Conservation (phyloP, 2,329 filamentous ascomycete genomes). For the Pyricularia grisea region DNA sequence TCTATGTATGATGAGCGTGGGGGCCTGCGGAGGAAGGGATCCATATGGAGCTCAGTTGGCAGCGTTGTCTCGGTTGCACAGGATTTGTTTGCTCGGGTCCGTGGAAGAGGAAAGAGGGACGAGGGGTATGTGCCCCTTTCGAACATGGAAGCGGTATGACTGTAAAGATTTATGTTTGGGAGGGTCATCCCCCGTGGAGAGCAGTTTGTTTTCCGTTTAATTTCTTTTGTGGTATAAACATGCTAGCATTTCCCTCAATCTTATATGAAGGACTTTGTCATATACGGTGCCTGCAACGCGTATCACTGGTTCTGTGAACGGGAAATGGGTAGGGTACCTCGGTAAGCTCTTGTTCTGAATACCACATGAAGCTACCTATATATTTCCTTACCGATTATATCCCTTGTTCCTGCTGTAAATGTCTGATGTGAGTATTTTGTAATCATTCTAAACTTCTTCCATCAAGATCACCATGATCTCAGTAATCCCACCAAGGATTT, state of each 20-base stretch:
- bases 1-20: conserved; percentile 51
- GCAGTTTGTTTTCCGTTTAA: neutral
- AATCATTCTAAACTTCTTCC: no score
- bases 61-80: conserved; percentile 28
- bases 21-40: conserved; percentile 29
- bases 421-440: neutral
- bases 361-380: no score
- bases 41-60: conserved; percentile 30
- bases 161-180: neutral
- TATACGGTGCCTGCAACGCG: no score
- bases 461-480: no score
- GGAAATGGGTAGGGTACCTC: no score
- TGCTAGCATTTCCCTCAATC: no score
- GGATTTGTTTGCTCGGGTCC: conserved; percentile 27
- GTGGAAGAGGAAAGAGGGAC: conserved; percentile 28
- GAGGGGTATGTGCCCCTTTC: conserved; percentile 52
- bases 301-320: no score
- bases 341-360: no score
- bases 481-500: no score
- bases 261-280: no score
- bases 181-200: neutral
- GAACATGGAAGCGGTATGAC: conserved; percentile 30
- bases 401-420: neutral
- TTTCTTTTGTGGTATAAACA: neutral
- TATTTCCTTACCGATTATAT: neutral